Percentiles rank a stretch among this genome's conserved stretches.
Evolutionary conservation across 2,329 filamentous ascomycete genomes (phyloP).

Genomic region (Zymoseptoria ardabiliae): DNA sequence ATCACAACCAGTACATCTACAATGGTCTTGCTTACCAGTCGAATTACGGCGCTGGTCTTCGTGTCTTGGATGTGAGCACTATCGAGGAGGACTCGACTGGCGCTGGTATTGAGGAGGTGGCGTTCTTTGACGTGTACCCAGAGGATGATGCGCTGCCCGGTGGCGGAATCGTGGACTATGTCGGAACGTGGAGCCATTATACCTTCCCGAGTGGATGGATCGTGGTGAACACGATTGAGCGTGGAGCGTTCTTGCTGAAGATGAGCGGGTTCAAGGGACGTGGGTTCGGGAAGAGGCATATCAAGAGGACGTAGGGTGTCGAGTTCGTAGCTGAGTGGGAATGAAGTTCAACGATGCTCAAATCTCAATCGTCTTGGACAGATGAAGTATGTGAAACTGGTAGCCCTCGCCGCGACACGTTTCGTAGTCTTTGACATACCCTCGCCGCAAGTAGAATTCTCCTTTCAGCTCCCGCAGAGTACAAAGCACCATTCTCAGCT

Average conservation of each 20-base stretch:
- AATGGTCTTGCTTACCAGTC: constrained; percentile 33
- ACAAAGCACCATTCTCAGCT: constrained; percentile 9
- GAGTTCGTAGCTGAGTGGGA: background rate
- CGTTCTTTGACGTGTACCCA: constrained; percentile 46
- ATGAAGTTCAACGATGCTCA: background rate
- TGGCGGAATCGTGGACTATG: constrained; percentile 32
- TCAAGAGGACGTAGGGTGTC: background rate
- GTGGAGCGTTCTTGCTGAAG: constrained; percentile 45
- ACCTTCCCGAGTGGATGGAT: constrained; percentile 46
- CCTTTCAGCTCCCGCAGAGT: constrained; percentile 10
- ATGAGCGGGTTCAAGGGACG: constrained; percentile 7
- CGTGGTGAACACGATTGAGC: constrained; percentile 47
- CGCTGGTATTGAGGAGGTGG: constrained; percentile 39
- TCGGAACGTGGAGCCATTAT: constrained; percentile 45
- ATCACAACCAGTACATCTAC: constrained; percentile 39
- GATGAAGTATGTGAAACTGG: constrained; percentile 11
- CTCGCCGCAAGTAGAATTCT: constrained; percentile 10
- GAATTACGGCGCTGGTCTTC: constrained; percentile 34
- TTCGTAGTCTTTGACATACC: constrained; percentile 11
- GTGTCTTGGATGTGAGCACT: constrained; percentile 31
- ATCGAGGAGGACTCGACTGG: constrained; percentile 40
- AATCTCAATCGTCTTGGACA: constrained; percentile 4
- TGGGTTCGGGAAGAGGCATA: constrained; percentile 10
- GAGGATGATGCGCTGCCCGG: constrained; percentile 39
- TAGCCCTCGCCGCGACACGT: constrained; percentile 9